Conservation (phyloP, 805 yeast species). For the Clavispora phyllophila region DNA sequence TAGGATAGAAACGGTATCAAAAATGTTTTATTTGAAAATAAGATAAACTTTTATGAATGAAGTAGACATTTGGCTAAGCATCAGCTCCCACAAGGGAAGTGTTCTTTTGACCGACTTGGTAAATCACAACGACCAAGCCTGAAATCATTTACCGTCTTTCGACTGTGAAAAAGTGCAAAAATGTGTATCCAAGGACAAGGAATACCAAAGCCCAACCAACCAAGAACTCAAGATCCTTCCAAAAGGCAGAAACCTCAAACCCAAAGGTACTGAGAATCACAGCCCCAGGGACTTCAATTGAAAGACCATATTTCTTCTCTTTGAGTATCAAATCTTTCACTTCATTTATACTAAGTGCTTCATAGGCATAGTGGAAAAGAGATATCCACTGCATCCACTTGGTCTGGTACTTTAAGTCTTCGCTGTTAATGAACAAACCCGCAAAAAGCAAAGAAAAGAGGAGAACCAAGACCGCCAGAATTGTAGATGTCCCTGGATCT, state of each 20-base stretch:
- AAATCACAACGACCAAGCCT: too few species aligned
- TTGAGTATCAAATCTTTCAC: constrained; percentile 78
- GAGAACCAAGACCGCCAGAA: constrained; percentile 78
- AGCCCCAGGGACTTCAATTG: constrained; percentile 97
- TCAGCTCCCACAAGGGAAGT: too few species aligned
- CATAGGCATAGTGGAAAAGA: constrained; percentile 93
- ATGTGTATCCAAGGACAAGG: constrained; percentile 64
- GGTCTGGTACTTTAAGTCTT: constrained; percentile 47
- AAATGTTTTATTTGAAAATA: too few species aligned
- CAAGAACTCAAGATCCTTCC: constrained; percentile 60
- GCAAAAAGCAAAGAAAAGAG: constrained; percentile 87
- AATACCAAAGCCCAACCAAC: constrained; percentile 54
- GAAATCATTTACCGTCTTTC: constrained; percentile 68
- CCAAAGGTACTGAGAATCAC: constrained; percentile 95
- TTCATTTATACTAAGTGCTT: constrained; percentile 87
- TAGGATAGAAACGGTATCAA: too few species aligned
- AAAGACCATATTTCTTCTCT: constrained; percentile 87
- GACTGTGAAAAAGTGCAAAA: constrained; percentile 65
- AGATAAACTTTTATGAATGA: too few species aligned
- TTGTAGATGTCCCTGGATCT: constrained; percentile 89
- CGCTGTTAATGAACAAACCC: constrained; percentile 87
- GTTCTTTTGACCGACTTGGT: too few species aligned
- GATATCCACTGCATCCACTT: constrained; percentile 79
- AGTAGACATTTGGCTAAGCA: too few species aligned
- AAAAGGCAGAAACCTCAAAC: constrained; percentile 73